These are phyloP conservation scores for Penicillium sp. DNA, from an alignment of 2,329 filamentous ascomycete species.

Conservation along the genomic window DNA sequence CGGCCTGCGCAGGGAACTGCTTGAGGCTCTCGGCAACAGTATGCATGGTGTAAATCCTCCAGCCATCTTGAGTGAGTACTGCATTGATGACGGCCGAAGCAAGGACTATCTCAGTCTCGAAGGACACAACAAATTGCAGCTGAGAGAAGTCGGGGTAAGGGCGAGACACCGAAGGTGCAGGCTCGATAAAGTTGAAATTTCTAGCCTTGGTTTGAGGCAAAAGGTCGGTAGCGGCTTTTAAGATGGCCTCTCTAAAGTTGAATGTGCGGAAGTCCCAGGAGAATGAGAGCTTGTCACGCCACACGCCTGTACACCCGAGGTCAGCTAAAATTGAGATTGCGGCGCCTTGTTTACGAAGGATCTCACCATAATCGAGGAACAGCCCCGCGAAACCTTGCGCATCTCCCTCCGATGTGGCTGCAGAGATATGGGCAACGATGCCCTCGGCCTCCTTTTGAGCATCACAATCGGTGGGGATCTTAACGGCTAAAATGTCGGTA, in stretches of 20 bases:
- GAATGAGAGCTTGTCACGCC: slow-evolving; percentile 37
- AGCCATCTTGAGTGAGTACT: slow-evolving; percentile 31
- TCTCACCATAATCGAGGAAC: slow-evolving; percentile 25
- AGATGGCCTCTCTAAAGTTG: slow-evolving; percentile 30
- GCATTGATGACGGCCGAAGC: slow-evolving; percentile 32
- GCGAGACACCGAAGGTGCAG: slow-evolving; percentile 18
- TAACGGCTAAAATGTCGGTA: slow-evolving; percentile 26
- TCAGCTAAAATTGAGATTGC: background rate
- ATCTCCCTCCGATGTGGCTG: slow-evolving; percentile 13
- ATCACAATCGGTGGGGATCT: slow-evolving; percentile 26
- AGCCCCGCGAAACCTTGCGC: slow-evolving; percentile 23
- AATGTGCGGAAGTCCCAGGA: slow-evolving; percentile 39
- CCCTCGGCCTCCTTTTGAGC: slow-evolving; percentile 9
- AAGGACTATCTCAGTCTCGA: slow-evolving; percentile 28
- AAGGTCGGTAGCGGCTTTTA: slow-evolving; percentile 34
- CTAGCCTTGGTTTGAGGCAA: slow-evolving; percentile 26
- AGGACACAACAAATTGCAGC: slow-evolving; percentile 30
- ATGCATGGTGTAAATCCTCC: slow-evolving; percentile 36
- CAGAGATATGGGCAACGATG: slow-evolving; percentile 12
- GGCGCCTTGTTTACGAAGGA: background rate
- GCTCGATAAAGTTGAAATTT: slow-evolving; percentile 25
- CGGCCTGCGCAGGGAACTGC: slow-evolving; percentile 28
- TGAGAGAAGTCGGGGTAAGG: slow-evolving; percentile 30
- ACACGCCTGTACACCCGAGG: slow-evolving; percentile 25
- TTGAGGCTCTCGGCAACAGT: slow-evolving; percentile 33